Evolutionary conservation across 345 rosid genomes (phyloP).

Genomic region (Laguncularia racemosa): DNA sequence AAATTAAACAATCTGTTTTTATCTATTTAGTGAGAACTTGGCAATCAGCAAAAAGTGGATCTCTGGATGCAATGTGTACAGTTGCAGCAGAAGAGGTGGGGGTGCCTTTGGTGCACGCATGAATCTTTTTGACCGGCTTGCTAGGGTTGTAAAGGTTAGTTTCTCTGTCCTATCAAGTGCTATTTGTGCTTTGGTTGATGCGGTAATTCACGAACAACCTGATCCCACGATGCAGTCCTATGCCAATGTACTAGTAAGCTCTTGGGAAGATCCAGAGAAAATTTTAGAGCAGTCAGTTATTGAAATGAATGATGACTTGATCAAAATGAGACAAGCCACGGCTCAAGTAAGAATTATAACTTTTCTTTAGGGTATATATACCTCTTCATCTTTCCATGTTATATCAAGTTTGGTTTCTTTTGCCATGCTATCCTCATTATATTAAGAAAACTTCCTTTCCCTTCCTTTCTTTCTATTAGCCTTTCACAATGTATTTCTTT

Average conservation of each 20-base stretch:
- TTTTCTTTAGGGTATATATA: not conserved
- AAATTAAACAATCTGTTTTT: not conserved
- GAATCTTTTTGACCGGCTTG: slow-evolving; percentile 69
- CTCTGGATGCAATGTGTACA: slow-evolving; percentile 14
- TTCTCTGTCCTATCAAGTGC: slow-evolving; percentile 4
- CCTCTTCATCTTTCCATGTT: not conserved
- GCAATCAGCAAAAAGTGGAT: slow-evolving; percentile 17
- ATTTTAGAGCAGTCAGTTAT: slow-evolving; percentile 70
- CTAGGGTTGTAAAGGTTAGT: slow-evolving; percentile 64
- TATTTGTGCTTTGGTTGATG: not conserved
- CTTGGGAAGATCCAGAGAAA: slow-evolving; percentile 80
- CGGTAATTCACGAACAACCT: slow-evolving; percentile 3
- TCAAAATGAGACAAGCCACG: slow-evolving; percentile 81
- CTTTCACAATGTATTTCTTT: not conserved
- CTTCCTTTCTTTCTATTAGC: not conserved
- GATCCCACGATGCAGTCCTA: slow-evolving; percentile 39
- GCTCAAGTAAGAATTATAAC: slow-evolving; percentile 51
- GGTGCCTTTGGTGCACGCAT: slow-evolving; percentile 49
- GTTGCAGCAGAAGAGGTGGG: slow-evolving; percentile 31
- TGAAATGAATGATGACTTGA: slow-evolving; percentile 78
- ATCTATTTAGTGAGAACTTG: slow-evolving; percentile 16
- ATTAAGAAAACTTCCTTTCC: not conserved
- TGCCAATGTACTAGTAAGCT: slow-evolving; percentile 60
- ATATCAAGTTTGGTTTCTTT: not conserved
- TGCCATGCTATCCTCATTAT: not conserved